phyloP scores from a whole-genome alignment of 2,329 filamentous ascomycete genomes.

The Metarhizium sp. region DNA sequence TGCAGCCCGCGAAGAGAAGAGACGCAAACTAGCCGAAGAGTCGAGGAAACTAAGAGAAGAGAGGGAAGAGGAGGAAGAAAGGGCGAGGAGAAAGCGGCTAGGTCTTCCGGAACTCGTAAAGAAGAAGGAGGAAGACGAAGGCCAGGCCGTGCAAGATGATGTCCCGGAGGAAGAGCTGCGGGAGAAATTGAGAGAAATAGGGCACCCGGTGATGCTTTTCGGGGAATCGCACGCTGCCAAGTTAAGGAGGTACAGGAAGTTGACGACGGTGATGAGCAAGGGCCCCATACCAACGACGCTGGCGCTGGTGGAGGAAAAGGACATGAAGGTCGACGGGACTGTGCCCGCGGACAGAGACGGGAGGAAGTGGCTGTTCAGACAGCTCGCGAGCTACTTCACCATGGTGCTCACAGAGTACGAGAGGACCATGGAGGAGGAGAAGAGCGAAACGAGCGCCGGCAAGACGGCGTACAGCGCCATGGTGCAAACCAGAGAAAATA shows the following conservation, averaged over 20 bases:
- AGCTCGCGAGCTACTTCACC: slow-evolving; percentile 90
- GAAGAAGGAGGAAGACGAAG: slow-evolving; percentile 27
- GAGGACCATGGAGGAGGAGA: slow-evolving; percentile 59
- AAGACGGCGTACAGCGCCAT: slow-evolving; percentile 77
- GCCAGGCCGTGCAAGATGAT: slow-evolving; percentile 46
- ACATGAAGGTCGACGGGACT: slow-evolving; percentile 71
- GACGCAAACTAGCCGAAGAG: slow-evolving; percentile 70
- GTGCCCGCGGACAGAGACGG: slow-evolving; percentile 56
- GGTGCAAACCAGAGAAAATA: slow-evolving; percentile 77
- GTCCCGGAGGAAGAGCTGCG: slow-evolving; percentile 63
- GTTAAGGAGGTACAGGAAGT: slow-evolving; percentile 60
- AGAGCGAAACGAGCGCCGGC: slow-evolving; percentile 60
- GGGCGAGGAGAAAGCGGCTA: slow-evolving; percentile 61
- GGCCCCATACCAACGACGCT: slow-evolving; percentile 85
- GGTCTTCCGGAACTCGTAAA: slow-evolving; percentile 65
- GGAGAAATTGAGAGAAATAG: slow-evolving; percentile 56
- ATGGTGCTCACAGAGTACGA: slow-evolving; percentile 92
- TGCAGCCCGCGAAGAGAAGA: slow-evolving; percentile 70
- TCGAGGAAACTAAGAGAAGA: slow-evolving; percentile 60
- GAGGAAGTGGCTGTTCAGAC: slow-evolving; percentile 67
- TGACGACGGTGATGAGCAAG: slow-evolving; percentile 52
- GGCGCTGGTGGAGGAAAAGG: slow-evolving; percentile 67
- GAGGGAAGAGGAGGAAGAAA: slow-evolving; percentile 64
- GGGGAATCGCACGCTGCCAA: slow-evolving; percentile 67
- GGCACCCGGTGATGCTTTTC: slow-evolving; percentile 68